These are phyloP conservation scores for Alternaria panax DNA, from an alignment of 2,329 filamentous ascomycete genomes.

Conservation along the genomic window DNA sequence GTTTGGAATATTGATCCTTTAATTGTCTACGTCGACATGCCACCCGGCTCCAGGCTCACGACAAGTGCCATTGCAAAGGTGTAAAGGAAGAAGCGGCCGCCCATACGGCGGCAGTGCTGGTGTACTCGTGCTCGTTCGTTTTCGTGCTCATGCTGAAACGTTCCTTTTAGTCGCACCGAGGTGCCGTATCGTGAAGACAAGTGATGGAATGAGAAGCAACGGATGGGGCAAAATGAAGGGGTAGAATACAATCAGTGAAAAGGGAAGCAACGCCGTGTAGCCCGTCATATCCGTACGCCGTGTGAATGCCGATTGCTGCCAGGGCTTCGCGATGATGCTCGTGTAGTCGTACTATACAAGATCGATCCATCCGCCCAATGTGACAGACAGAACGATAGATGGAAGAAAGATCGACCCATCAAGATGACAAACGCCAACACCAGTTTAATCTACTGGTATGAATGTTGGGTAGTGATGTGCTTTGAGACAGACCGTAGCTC, in stretches of 20 bases:
- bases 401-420: conserved; percentile 33
- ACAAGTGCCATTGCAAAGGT: conserved; percentile 13
- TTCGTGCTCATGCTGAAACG: conserved; percentile 20
- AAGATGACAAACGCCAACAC: conserved; percentile 25
- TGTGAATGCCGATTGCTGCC: conserved; percentile 41
- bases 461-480: conserved; percentile 31
- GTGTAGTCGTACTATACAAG: conserved; percentile 49
- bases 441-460: conserved; percentile 29
- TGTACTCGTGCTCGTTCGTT: conserved; percentile 3
- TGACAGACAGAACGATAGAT: conserved; percentile 35
- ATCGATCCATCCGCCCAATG: conserved; percentile 33
- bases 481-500: conserved; percentile 52
- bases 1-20: conserved; percentile 1
- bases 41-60: conserved; percentile 23
- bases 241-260: conserved; percentile 20
- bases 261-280: conserved; percentile 18
- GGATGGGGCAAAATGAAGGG: conserved; percentile 12
- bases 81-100: conserved; percentile 2
- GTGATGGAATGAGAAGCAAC: conserved; percentile 20
- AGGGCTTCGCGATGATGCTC: conserved; percentile 45
- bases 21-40: conserved; percentile 9
- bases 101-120: conserved; percentile 10
- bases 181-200: conserved; percentile 26
- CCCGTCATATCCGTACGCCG: conserved; percentile 33
- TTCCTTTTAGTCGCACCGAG: conserved; percentile 27